phyloP scores from a whole-genome alignment of 2,329 filamentous ascomycete genomes.

The Cryphonectria nitschkei region DNA sequence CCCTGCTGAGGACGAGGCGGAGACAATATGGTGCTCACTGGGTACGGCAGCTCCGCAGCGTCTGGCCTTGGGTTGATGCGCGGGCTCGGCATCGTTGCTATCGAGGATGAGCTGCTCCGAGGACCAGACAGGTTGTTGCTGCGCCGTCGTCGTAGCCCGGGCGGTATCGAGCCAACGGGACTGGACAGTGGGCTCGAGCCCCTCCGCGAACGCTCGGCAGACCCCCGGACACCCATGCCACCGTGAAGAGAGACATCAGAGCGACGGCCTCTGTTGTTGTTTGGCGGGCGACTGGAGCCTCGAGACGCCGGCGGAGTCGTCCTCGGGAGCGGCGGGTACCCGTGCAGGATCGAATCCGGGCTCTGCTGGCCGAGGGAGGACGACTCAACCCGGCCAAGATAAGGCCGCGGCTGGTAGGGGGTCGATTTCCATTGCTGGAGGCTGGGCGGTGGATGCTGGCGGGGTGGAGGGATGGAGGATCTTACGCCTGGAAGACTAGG shows the following conservation, averaged over 20 bases:
- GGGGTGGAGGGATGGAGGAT: constrained; percentile 18
- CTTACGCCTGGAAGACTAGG: constrained; percentile 31
- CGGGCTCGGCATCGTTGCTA: constrained; percentile 51
- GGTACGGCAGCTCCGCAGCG: constrained; percentile 12
- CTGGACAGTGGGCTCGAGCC: constrained; percentile 24
- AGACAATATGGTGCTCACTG: constrained; percentile 15
- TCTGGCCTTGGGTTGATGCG: constrained; percentile 32
- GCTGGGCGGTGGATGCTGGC: constrained; percentile 16
- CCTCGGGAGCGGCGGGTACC: constrained; percentile 27
- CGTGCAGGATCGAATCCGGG: constrained; percentile 32
- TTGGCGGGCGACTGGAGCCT: constrained; percentile 46
- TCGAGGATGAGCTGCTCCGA: constrained; percentile 42
- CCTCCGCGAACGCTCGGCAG: background rate
- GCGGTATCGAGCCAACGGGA: constrained; percentile 9
- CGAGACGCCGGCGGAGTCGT: constrained; percentile 55
- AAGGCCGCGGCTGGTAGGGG: constrained; percentile 31
- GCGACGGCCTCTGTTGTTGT: constrained; percentile 30
- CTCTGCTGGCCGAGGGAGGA: constrained; percentile 33
- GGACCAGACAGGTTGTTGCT: constrained; percentile 28
- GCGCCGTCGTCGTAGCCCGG: constrained; percentile 11
- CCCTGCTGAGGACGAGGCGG: constrained; percentile 5
- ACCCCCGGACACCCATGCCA: background rate
- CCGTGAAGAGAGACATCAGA: constrained; percentile 29
- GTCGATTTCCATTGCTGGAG: constrained; percentile 36
- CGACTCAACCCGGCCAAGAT: constrained; percentile 29